Base-by-base conservation (phyloP, 352 stramenopile genomes). In the Pythium utonaiense region DNA sequence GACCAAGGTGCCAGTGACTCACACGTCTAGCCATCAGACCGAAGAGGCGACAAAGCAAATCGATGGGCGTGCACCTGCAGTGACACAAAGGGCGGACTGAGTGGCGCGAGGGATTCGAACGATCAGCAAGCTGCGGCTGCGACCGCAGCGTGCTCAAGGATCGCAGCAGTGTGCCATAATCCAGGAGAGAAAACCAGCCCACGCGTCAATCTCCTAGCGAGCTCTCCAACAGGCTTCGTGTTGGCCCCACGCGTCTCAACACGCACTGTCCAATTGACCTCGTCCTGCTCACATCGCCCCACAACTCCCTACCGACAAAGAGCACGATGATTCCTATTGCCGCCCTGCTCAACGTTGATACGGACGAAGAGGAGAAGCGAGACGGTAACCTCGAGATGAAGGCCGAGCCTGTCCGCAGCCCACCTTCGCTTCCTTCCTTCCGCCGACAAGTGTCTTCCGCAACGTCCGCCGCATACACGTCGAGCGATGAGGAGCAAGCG, bases 401-500 rank as follows among this genome's bases (percentile, higher is more conserved):
- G 30, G 38, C 17, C 48, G 61, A 63, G 33, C 53, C 31, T 5
- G 61, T 63, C 33, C n/a, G 24, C 17, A 31, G 27, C 28, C 19
- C 54, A 22, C 33, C 6, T 14, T 17, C 17, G 17, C 33, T 24
- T 42, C 51, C 7, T 16, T 59, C 24, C 3, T 60, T 66, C 21
- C 19, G 22, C 0, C 59, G 59, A 22, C 59, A 66, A 41, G 45
- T 44, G 8, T 66, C 59, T 24, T 64, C 58, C 10, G 31, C 22
- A 21, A 51, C 44, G 12, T 51, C 44, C 4, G 28, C 41, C 1
- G 51, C 17, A 6, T 60, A 36, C 33, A 63, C 61, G 0, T 68
- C 61, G 0, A 68, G 61, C 24, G 61, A 68, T 21, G 61, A 68
- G 31, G 53, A 68, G 9, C 53, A 68, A 22, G 53, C 41, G n/a